Base-by-base conservation (phyloP, 2,329 filamentous ascomycete genomes). In the Anthostomella pinea region DNA sequence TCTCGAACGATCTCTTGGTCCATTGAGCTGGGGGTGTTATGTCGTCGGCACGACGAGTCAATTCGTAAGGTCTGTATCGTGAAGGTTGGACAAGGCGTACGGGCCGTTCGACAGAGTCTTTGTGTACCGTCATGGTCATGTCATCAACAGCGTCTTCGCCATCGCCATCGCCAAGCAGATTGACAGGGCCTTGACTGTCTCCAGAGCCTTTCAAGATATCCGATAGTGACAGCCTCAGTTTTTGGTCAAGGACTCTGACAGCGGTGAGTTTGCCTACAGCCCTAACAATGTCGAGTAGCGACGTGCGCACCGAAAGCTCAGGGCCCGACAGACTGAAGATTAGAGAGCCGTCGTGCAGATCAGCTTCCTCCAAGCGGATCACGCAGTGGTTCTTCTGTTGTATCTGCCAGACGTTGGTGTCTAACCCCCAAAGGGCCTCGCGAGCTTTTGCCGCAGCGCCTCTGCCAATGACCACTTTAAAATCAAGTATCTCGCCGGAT, bases 1-100 rank as follows among this genome's bases (percentile, higher is more conserved):
- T 18, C 32, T 57, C 52, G 9, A 61, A 52, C 5, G 51, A 52
- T 11, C 22, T 18, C 35, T 49, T 51, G 1, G 53, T 60, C 57
- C 57, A 59, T 13, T 33, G 24, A 3, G 30, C 16, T 17, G 58
- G 58, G 8, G 28, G 41, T 8, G 35, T 26, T 9, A 61, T 56
- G 10, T 52, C 29, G 22, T 57, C 51, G 15, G 53, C 54, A 18
- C 51, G 49, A 6, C 10, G 45, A 2, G 30, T 46, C 17, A 58
- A 39, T 2, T 4, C 9, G 26, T 57, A 57, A 2, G 30, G 6
- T 26, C 29, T 35, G 30, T 51, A 50, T 26, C 37, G 33, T 10
- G 15, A 10, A 29, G 30, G 10, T 23, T 31, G 25, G n/a, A 23
- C 21, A 10, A 16, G 10, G 5, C 27, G 19, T 5, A 22, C 6